These are phyloP conservation scores for Prunus salicina DNA, from an alignment of 306 rosid species.

Conservation along the genomic window DNA sequence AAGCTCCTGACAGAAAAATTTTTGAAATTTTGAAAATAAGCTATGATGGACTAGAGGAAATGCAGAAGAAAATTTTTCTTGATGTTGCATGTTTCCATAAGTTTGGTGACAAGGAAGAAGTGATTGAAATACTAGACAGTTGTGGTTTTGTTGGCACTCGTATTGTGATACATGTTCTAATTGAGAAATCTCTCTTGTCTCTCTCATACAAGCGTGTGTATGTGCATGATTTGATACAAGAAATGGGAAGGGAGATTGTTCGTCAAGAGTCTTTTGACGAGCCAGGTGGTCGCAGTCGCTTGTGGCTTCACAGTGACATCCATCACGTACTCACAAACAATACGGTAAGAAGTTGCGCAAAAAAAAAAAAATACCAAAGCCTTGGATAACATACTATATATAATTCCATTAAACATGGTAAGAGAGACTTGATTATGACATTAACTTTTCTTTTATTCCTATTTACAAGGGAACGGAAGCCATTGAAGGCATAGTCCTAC, in stretches of 20 bases:
- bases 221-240: conserved; percentile 37
- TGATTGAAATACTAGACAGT: conserved; percentile 7
- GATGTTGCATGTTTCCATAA: conserved; percentile 38
- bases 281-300: conserved; percentile 5
- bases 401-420: not conserved
- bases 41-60: conserved; percentile 14
- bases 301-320: conserved; percentile 17
- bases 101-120: conserved; percentile 16
- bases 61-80: conserved; percentile 28
- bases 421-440: not conserved
- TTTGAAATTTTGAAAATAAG: conserved; percentile 18
- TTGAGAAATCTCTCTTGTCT: conserved; percentile 36
- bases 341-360: not conserved
- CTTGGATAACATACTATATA: not conserved
- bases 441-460: not conserved
- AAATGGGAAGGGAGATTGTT: conserved; percentile 33
- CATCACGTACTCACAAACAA: conserved; percentile 13
- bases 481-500: conserved; percentile 9
- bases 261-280: not conserved
- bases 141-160: conserved; percentile 13
- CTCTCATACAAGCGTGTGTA: not conserved
- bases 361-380: not conserved
- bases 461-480: conserved; percentile 1
- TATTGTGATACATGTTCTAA: conserved; percentile 27
- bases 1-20: conserved; percentile 18